Evolutionary conservation across 225 moss, liverwort and hornwort genomes (phyloP).

Genomic region (Sphagnum contortum): DNA sequence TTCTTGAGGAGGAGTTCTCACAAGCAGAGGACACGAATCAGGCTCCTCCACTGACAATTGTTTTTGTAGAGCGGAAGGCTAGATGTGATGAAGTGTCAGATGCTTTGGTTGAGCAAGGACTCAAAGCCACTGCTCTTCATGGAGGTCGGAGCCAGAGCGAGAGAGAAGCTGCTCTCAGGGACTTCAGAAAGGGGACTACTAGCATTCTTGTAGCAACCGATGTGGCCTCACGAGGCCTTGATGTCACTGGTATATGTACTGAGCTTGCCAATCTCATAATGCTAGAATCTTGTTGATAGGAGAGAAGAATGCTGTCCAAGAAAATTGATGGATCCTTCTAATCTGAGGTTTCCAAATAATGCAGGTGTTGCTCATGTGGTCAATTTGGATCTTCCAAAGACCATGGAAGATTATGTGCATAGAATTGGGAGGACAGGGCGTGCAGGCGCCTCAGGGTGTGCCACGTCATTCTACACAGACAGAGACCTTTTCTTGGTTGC

Average conservation of each 20-base stretch:
- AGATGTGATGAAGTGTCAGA: conserved; percentile 49
- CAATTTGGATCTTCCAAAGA: conserved; percentile 95
- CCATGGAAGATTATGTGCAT: conserved; percentile 99
- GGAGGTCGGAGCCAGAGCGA: conserved; percentile 92
- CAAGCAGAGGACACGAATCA: conserved; percentile 32
- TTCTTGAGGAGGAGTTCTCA: conserved; percentile 39
- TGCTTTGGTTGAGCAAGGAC: conserved; percentile 45
- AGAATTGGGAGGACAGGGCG: conserved; percentile 96
- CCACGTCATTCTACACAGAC: conserved; percentile 94
- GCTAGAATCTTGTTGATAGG: no score
- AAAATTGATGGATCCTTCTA: no score
- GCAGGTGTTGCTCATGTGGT: conserved; percentile 97
- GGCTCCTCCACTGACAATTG: conserved; percentile 31
- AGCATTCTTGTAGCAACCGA: conserved; percentile 95
- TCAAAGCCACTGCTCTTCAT: conserved; percentile 90
- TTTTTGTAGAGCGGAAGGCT: conserved; percentile 43
- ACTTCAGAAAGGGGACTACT: conserved; percentile 81
- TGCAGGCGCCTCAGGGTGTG: conserved; percentile 90
- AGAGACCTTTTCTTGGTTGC: conserved; percentile 93
- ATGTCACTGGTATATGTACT: conserved; percentile 79
- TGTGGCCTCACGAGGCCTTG: conserved; percentile 96
- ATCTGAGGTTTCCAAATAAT: conserved; percentile 22
- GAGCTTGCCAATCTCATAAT: no score
- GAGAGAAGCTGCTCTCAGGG: conserved; percentile 88
- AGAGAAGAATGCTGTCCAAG: no score